Evolutionary conservation across 352 stramenopile genomes (phyloP), one percentile per base, ranked within the genome.

Genomic region (Pythium brachiatum): DNA sequence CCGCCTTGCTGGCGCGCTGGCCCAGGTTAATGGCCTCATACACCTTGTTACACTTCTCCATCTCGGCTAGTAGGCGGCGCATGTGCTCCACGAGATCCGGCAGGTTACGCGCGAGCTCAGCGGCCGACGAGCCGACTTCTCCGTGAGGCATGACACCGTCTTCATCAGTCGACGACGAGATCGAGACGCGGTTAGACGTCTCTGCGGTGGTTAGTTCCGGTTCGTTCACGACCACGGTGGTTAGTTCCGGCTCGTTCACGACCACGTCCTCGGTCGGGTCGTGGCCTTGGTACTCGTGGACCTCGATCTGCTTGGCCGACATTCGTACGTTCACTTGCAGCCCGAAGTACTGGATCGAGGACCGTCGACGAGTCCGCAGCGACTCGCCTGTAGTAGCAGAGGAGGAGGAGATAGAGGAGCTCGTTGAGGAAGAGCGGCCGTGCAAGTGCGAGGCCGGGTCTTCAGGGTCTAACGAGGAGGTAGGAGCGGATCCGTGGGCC

Each of bases 31-130:
- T 76, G 31, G 79, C 57, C 48, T 90, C 80, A 71, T 92, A 94
- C 26, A 92, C 65, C 55, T 86, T 79, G 26, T 78, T 84, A 60
- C 83, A 87, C 50, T 75, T 79, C 47, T 89, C 75, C 81, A 92
- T 91, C 50, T 88, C 75, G 13, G 72, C 34, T 23, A 82, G 81
- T 11, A 94, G 72, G 46, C 68, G 65, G 61, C 77, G 76, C 21
- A 94, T 74, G 41, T 92, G 70, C 41, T 70, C 62, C 13, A 94
- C 72, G 16, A 94, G 74, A 48, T 81, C 70, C 15, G 85, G 83
- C 36, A 94, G 62, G 43, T 75, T 88, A 15, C 74, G 70, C 58
- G 74, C 76, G 8, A 94, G 70, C 62, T 92, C 82, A 12, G 68
- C 60, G 23, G 64, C 68, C 16, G 62, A 61, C n/a, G 53, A 60